phyloP scores from a whole-genome alignment of 768 basidiomycete genomes.

The Scleroderma citrinum region DNA sequence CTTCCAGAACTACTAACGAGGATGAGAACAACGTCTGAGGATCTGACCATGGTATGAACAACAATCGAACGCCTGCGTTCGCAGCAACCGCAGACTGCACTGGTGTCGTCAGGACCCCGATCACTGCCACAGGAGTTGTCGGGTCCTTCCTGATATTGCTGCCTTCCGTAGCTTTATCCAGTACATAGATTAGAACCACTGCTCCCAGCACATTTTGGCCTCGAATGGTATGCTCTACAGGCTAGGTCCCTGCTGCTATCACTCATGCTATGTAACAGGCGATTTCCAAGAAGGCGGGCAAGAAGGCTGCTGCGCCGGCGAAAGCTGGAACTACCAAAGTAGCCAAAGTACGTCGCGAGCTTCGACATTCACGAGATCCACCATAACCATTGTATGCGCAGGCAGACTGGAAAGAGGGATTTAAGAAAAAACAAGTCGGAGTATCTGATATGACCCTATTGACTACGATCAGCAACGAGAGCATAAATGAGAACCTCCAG shows the following conservation, averaged over 20 bases:
- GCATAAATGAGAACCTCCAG: constrained; percentile 96
- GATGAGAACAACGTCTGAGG: constrained; percentile 76
- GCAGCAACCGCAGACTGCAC: too few species aligned
- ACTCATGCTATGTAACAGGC: constrained; percentile 42
- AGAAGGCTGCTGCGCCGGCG: constrained; percentile 58
- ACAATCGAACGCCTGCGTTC: neutral
- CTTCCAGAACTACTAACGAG: constrained; percentile 41
- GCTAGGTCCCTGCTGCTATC: neutral
- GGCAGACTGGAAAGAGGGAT: constrained; percentile 99
- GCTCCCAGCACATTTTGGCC: neutral
- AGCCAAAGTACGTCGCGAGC: constrained; percentile 55
- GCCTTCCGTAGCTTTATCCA: too few species aligned
- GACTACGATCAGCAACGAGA: constrained; percentile 95
- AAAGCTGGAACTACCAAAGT: constrained; percentile 61
- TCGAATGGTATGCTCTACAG: constrained; percentile 18
- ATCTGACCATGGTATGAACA: constrained; percentile 36
- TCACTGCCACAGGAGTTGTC: too few species aligned
- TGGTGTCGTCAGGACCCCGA: neutral
- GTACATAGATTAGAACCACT: too few species aligned
- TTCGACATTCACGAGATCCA: constrained; percentile 1
- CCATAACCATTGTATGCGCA: constrained; percentile 27
- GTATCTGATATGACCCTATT: constrained; percentile 98
- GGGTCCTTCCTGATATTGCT: too few species aligned
- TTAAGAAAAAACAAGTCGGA: constrained; percentile 99
- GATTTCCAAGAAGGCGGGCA: constrained; percentile 85